Evolutionary conservation across 1,284 basidiomycete species (phyloP).

Genomic region (Anthracocystis setariae): DNA sequence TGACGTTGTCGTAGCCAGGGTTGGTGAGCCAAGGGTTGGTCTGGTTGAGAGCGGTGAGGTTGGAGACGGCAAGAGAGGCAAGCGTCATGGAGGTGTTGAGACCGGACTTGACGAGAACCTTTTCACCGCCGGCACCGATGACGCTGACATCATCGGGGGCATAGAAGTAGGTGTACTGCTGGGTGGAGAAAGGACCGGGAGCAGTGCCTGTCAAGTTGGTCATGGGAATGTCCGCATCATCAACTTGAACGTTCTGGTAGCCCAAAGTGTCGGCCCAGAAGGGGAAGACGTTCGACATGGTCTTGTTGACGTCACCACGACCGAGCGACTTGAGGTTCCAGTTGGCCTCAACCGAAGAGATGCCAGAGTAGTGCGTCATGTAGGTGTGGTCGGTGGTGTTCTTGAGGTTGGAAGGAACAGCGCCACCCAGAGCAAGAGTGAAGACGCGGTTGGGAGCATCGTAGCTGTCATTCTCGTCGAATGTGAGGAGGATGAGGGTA

Average conservation of each 20-base stretch:
- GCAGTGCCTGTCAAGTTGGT: conserved; percentile 67
- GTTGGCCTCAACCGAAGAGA: conserved; percentile 76
- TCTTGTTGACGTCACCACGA: conserved; percentile 59
- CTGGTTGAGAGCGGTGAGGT: conserved; percentile 51
- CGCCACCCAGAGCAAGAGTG: conserved; percentile 53
- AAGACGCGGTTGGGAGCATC: conserved; percentile 60
- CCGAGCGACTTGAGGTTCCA: conserved; percentile 68
- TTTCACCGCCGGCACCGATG: conserved; percentile 62
- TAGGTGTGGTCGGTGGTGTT: conserved; percentile 51
- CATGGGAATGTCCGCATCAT: conserved; percentile 46
- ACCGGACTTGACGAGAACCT: conserved; percentile 54
- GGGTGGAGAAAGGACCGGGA: conserved; percentile 58
- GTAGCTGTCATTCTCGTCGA: conserved; percentile 73
- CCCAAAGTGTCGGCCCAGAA: conserved; percentile 70
- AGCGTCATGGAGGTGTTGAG: conserved; percentile 55
- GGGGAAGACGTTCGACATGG: conserved; percentile 71
- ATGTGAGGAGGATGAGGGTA: conserved; percentile 74
- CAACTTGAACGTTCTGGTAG: conserved; percentile 54
- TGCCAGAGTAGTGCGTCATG: conserved; percentile 74
- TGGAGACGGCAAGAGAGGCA: conserved; percentile 25
- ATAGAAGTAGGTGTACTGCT: conserved; percentile 60
- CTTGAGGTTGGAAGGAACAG: conserved; percentile 34
- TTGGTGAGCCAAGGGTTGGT: conserved; percentile 63
- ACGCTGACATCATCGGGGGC: conserved; percentile 62
- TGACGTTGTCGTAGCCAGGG: conserved; percentile 45